Base-by-base conservation (phyloP, 805 yeast species). In the Candida khao-thaluensis region DNA sequence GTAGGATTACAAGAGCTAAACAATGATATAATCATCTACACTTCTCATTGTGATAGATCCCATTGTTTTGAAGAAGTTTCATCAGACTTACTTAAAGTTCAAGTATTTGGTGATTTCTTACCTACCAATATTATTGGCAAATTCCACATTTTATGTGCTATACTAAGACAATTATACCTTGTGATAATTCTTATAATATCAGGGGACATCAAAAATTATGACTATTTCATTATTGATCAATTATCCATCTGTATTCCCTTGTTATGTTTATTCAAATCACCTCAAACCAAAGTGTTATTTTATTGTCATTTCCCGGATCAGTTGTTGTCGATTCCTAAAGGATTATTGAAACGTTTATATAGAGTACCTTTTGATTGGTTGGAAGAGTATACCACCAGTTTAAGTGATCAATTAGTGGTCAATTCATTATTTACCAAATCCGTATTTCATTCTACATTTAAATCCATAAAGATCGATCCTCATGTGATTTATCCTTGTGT, bases 231-330 rank as follows among this genome's bases (percentile, higher is more conserved):
- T 22, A 81, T 93, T 22, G 99, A 93, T 63, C 97, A 91, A 59
- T 71, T 93, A 41, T 80, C 96, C 2, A 81, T 87, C 42, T 81
- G 95, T 48, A 68, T 88, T 4, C 98, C 98, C 5, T 47, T 90
- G 11, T 51, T 93, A 15, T 79, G 53, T 47, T 56, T 62, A 43
- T 76, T 59, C 56, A 69, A 64, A 45, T 46, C 38, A 40, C 59
- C 49, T 1, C 39, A 61, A 6, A 58, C 83, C 2, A 76, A 77
- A 36, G 72, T 85, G 3, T 62, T 93, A 37, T 93, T 91, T 56
- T 93, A 93, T 60, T 90, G 99, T 54, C 99, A 93, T 66, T 91
- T 91, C 60, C 99, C 99, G 0, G 99, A 93, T 60, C 83, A 84
- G 54, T 68, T 83, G 35, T 65, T 91, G 30, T 82, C 96, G 0